phyloP scores from a whole-genome alignment of 1,284 basidiomycete genomes.

The Pterulicium gracile region DNA sequence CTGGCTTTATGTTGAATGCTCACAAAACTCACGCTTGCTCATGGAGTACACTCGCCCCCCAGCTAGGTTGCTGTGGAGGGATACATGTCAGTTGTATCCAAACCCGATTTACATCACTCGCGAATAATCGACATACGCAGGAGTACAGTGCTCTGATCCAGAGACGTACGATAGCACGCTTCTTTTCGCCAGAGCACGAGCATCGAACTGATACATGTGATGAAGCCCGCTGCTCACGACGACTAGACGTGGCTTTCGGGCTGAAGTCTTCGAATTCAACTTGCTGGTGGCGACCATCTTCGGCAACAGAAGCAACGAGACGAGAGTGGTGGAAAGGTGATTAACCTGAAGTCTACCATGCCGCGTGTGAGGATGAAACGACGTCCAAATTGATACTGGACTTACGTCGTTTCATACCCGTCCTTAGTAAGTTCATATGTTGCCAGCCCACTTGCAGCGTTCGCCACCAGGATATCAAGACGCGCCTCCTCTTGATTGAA shows the following conservation, averaged over 20 bases:
- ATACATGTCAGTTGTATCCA: background rate
- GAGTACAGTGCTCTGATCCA: conserved; percentile 17
- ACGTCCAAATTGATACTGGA: conserved; percentile 2
- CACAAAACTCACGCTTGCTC: conserved; percentile 19
- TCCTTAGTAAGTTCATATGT: conserved; percentile 16
- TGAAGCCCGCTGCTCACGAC: conserved; percentile 17
- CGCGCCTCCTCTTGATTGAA: conserved; percentile 17
- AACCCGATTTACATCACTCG: conserved; percentile 17
- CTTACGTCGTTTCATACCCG: conserved; percentile 21
- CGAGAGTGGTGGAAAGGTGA: conserved; percentile 17
- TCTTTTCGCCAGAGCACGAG: conserved; percentile 10
- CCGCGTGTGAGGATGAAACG: background rate
- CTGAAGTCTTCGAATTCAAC: background rate
- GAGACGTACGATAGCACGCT: conserved; percentile 20
- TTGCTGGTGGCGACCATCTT: conserved; percentile 12
- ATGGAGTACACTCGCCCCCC: conserved; percentile 17
- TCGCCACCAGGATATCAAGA: conserved; percentile 23
- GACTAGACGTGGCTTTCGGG: conserved; percentile 14
- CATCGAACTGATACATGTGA: conserved; percentile 10
- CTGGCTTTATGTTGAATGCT: no score
- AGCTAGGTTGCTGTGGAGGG: background rate
- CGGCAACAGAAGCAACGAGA: conserved; percentile 19
- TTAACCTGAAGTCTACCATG: conserved; percentile 19
- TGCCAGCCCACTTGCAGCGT: conserved; percentile 16
- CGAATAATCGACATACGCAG: conserved; percentile 16